Evolutionary conservation across 805 yeast genomes (phyloP), one percentile per base, ranked within the genome.

Genomic region (Lipomyces chichibuensis): DNA sequence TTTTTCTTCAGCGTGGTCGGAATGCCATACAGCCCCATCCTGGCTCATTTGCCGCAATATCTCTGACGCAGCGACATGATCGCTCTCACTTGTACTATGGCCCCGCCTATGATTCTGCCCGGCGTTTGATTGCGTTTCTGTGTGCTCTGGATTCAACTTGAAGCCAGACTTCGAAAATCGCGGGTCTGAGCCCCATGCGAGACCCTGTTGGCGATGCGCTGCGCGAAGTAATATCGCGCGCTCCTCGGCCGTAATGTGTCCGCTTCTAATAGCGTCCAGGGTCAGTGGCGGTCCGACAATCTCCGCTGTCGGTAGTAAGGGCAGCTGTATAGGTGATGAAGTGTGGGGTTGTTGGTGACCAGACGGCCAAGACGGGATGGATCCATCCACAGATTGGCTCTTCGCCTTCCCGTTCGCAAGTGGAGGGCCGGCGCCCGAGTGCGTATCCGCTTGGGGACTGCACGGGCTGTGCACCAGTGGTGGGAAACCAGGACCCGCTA

Each of bases 101-200:
- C 33, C 33, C 55, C 59, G 46, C 25, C 27, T 23, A 32, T 33
- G 46, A n/a, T 56, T 56, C 25, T 37, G 46, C 9, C 55, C 55
- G 9, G 55, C 32, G 11, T 25, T 29, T 7, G 33, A 25, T 13
- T 52, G 29, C 33, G 17, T 29, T 14, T 25, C 55, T 5, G 55
- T 3, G 8, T 25, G 33, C 33, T 52, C 55, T 14, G 55, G 55
- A 52, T 52, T 52, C 55, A 29, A 25, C 17, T 46, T 62, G 53
- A 69, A 69, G 7, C 71, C 70, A 14, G 65, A 23, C 5, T 35
- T 60, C 23, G 62, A 57, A 52, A 69, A 69, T 20, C 65, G 55
- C 27, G 71, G 69, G 32, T 69, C 71, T 5, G 71, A 66, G 7
- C 71, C 71, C 39, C 59, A 69, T 8, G 70, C 70, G 14, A 69